These are phyloP conservation scores for Ceratorhiza oryzae-sativae DNA, from an alignment of 1,284 basidiomycete genomes.

Conservation along the genomic window DNA sequence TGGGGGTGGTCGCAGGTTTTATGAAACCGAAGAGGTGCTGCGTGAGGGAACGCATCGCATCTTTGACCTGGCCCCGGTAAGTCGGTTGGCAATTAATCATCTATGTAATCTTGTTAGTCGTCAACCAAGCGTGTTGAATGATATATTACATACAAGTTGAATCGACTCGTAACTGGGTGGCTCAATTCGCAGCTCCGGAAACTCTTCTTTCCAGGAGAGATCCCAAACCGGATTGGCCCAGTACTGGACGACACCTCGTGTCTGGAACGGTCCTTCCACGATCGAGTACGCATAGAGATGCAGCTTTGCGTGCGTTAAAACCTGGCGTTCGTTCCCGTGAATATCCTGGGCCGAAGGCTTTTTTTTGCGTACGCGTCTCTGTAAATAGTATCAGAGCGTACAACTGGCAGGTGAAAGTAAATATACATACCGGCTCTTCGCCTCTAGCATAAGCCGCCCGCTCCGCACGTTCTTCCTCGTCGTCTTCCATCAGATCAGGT, in stretches of 20 bases:
- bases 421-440: not conserved
- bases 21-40: not conserved
- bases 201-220: not conserved
- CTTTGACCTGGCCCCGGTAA: not conserved
- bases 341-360: conserved; percentile 5
- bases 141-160: not conserved
- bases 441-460: not conserved
- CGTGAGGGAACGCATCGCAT: not conserved
- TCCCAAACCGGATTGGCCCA: not conserved
- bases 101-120: not conserved
- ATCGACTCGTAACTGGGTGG: not conserved
- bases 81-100: not conserved
- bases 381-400: not conserved
- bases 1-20: not conserved
- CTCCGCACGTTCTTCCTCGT: not conserved
- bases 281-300: not conserved
- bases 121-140: not conserved
- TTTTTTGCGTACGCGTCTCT: not conserved
- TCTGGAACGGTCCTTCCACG: not conserved
- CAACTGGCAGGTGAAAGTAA: not conserved
- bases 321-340: not conserved
- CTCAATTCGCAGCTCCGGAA: not conserved
- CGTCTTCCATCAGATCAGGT: not conserved
- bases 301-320: not conserved
- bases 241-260: not conserved